Evolutionary conservation across 257 asterid genomes (phyloP).

Genomic region (Rauvolfia tetraphylla): DNA sequence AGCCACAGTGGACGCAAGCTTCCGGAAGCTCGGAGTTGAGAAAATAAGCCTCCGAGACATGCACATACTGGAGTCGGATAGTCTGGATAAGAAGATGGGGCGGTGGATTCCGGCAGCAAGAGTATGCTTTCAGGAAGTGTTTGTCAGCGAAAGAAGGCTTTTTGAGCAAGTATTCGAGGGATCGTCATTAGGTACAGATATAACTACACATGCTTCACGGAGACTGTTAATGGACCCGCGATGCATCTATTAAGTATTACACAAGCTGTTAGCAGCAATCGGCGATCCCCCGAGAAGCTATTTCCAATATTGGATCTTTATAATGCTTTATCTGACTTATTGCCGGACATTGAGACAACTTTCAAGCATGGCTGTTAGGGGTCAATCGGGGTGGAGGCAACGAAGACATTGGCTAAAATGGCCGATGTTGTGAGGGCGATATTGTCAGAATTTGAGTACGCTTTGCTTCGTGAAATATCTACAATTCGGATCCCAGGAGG

Average conservation of each 20-base stretch:
- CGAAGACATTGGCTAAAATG: slow-evolving; percentile 66
- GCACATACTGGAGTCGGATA: slow-evolving; percentile 73
- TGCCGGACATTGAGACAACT: slow-evolving; percentile 72
- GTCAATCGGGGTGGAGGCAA: slow-evolving; percentile 64
- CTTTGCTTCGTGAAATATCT: slow-evolving; percentile 75
- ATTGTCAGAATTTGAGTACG: slow-evolving; percentile 74
- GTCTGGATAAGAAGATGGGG: slow-evolving; percentile 70
- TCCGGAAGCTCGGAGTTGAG: slow-evolving; percentile 52
- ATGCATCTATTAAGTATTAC: slow-evolving; percentile 76
- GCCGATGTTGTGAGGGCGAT: slow-evolving; percentile 81
- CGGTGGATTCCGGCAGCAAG: slow-evolving; percentile 79
- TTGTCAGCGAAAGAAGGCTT: slow-evolving; percentile 66
- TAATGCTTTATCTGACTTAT: slow-evolving; percentile 64
- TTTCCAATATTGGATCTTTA: slow-evolving; percentile 82
- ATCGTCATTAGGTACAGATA: slow-evolving; percentile 41
- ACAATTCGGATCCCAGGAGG: slow-evolving; percentile 79
- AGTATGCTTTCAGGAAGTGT: slow-evolving; percentile 61
- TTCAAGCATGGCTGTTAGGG: slow-evolving; percentile 60
- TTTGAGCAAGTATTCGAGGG: slow-evolving; percentile 71
- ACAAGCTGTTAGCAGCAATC: slow-evolving; percentile 73
- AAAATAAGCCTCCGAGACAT: slow-evolving; percentile 56
- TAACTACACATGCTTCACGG: slow-evolving; percentile 67
- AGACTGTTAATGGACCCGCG: slow-evolving; percentile 82
- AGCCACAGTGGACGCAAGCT: slow-evolving; percentile 48
- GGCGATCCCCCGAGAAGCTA: slow-evolving; percentile 80